Evolutionary conservation across 2,329 filamentous ascomycete species (phyloP), one percentile per base, ranked within the genome.

Genomic region (Macrophomina tecta): DNA sequence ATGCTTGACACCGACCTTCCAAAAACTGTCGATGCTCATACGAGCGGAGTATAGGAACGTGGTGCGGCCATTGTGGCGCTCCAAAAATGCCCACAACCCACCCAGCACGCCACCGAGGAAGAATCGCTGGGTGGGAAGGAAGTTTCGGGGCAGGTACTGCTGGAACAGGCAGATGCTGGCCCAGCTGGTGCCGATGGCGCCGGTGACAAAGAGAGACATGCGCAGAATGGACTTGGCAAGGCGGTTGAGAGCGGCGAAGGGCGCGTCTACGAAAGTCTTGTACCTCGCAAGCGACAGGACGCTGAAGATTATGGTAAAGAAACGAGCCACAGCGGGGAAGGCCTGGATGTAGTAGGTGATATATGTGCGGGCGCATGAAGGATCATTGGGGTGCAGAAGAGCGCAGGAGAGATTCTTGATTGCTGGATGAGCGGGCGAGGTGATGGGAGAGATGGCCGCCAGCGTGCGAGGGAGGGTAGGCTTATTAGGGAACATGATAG

Each of bases 1-100:
- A 40, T 90, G 84, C 87, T 98, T 98, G 65, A 91, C 87, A n/a
- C 94, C 93, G 0, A 97, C 92, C 82, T 97, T 97, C 92, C 93
- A 98, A 53, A 93, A 79, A 45, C 88, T 92, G 76, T 97, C 91
- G 36, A 97, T 83, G 68, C 90, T 93, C n/a, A 90, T 82, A 2
- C 94, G 86, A 36, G 91, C 88, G 70, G 88, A 89, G 78, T 95
- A 95, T 68, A 97, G 73, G 78, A 96, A 97, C 65, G 92, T 16
- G 91, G 82, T 49, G 90, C 87, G 68, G 69, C 2, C 77, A 73
- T 28, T 82, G 60, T 83, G 82, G 52, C 89, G 83, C 75, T 93
- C 90, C 1, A 97, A 80, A 77, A 91, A 91, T 4, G 91, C 92
- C 89, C 94, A 97, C 32, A 95, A 79, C 0, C 95, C 95, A 0